These are phyloP conservation scores for Ascochyta lentis DNA, from an alignment of 2,329 filamentous ascomycete species.

Conservation along the genomic window DNA sequence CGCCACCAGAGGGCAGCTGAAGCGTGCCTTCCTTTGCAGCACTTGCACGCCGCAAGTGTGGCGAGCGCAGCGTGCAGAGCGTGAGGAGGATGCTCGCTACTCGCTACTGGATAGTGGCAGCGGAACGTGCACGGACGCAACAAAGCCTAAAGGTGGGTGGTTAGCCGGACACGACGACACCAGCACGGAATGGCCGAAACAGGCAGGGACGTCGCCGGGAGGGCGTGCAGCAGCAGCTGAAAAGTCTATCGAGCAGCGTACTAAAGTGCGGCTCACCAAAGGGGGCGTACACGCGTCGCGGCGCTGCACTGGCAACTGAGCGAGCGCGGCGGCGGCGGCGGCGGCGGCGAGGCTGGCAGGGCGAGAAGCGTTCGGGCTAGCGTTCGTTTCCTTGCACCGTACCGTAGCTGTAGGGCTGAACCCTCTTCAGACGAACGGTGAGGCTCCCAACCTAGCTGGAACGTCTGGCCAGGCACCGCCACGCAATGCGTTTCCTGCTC, in stretches of 20 bases:
- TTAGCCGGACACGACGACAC: constrained; percentile 18
- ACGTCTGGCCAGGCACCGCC: constrained; percentile 29
- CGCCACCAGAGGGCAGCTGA: constrained; percentile 47
- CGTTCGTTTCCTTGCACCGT: constrained; percentile 15
- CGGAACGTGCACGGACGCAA: constrained; percentile 23
- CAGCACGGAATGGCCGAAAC: constrained; percentile 34
- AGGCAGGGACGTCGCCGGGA: constrained; percentile 24
- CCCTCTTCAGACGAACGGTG: constrained; percentile 18
- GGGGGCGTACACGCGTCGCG: constrained; percentile 14
- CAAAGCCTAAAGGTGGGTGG: constrained; percentile 16
- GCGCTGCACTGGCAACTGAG: constrained; percentile 1
- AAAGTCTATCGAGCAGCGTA: constrained; percentile 5
- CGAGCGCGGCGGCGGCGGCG: neutral
- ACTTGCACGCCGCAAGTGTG: constrained; percentile 35
- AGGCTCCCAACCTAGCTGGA: constrained; percentile 21
- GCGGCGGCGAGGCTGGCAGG: constrained; percentile 27
- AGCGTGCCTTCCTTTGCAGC: constrained; percentile 29
- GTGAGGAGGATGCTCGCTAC: constrained; percentile 20
- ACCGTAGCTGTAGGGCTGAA: constrained; percentile 16
- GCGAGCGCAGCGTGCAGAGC: constrained; percentile 32
- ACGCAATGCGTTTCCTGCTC: constrained; percentile 23
- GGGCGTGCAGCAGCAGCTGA: constrained; percentile 15
- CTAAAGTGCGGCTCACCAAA: constrained; percentile 21
- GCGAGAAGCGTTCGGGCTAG: constrained; percentile 15
- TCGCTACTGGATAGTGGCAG: constrained; percentile 27